Base-by-base conservation (phyloP, 495 filamentous ascomycete species). In the Talaromyces ruber region DNA sequence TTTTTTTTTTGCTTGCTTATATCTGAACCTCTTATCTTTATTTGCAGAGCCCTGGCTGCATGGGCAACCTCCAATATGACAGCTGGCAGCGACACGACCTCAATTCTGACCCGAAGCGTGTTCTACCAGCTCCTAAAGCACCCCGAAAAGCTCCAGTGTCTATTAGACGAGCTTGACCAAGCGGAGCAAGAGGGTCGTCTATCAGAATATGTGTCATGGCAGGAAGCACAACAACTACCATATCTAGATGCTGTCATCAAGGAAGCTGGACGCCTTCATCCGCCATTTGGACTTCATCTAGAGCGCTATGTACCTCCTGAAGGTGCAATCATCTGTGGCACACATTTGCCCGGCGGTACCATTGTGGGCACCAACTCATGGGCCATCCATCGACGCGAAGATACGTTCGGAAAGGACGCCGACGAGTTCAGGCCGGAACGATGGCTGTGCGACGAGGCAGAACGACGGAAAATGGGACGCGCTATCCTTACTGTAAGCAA, bases 251-350 rank as follows among this genome's bases (percentile, higher is more conserved):
- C 77, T 0, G 67, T 65, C 63, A 75, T 88, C 47, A 84, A 83
- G 63, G 87, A 89, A 67, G 78, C 80, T 2, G 81, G 87, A 68
- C 79, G 86, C 24, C 67, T 78, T 14, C 74, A 79, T 60, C 78
- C 77, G 4, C 71, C 74, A 4, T 71, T 80, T 50, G 61, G 62
- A 4, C 65, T 74, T 1, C 73, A 72, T 4, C 65, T 55, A 2
- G 76, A 78, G 63, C 68, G 77, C 0, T 61, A 78, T 16, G 71
- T 78, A 4, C 75, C 76, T 1, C 12, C 34, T 9, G 55, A 67
- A 11, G 67, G 63, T 7, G 51, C 71, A 18, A 66, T 58, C 16
- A 64, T 74, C 24, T 68, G 65, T 53, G 64, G 61, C 2, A 30
- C 12, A 11, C 63, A 59, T 28, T 62, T 71, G n/a, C 58, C 60